phyloP scores from a whole-genome alignment of 1,284 basidiomycete genomes.

The Melampsora americana region DNA sequence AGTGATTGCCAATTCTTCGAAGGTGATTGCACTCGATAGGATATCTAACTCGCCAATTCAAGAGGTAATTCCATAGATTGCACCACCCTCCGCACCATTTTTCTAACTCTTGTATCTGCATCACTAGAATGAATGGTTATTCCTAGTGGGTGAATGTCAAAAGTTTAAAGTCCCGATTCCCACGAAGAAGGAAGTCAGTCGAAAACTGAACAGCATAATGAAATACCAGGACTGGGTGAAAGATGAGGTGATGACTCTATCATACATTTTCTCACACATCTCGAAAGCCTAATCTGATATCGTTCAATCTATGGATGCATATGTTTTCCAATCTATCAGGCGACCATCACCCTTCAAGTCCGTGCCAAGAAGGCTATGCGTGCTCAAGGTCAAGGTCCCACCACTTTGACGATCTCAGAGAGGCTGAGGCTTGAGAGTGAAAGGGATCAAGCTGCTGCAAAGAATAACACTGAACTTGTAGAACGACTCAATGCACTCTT shows the following conservation, averaged over 20 bases:
- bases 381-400: conserved; percentile 33
- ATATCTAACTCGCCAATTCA: conserved; percentile 36
- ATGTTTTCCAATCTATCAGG: conserved; percentile 21
- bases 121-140: conserved; percentile 30
- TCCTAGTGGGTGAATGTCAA: conserved; percentile 37
- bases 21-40: conserved; percentile 16
- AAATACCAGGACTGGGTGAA: conserved; percentile 43
- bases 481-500: conserved; percentile 20
- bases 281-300: not conserved
- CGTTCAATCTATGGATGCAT: not conserved
- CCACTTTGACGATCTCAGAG: conserved; percentile 20
- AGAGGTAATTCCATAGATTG: conserved; percentile 14
- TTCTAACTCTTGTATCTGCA: not conserved
- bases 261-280: not conserved
- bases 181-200: conserved; percentile 31
- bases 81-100: not conserved
- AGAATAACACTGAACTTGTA: conserved; percentile 14
- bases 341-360: conserved; percentile 35
- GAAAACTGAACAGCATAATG: conserved; percentile 26
- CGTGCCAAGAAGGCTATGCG: conserved; percentile 40
- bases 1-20: conserved; percentile 34
- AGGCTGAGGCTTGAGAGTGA: conserved; percentile 35
- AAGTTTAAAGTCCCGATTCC: conserved; percentile 21
- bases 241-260: conserved; percentile 25
- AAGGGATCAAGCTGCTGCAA: conserved; percentile 34